A percentile compares a stretch with the other conserved stretches of the same genome.
phyloP scores from a whole-genome alignment of 176 grass and related monocot genomes.

The Themeda triandra region DNA sequence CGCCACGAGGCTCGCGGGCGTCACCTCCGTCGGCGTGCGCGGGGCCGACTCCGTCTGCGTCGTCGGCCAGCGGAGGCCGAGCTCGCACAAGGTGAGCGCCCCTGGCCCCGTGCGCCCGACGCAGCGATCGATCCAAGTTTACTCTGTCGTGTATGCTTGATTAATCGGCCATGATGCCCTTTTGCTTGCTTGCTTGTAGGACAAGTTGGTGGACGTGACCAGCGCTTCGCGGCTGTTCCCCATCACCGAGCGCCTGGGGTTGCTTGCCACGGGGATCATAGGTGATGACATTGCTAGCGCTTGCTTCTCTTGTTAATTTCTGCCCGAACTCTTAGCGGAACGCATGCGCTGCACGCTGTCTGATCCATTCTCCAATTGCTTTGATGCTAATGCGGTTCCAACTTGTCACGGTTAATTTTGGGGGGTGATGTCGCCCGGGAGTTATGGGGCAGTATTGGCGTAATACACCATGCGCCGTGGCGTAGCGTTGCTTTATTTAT shows the following conservation, averaged over 20 bases:
- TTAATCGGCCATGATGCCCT: not conserved
- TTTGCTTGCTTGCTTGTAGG: slow-evolving; percentile 29
- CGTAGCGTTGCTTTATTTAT: not conserved
- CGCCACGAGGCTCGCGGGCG: slow-evolving; percentile 46
- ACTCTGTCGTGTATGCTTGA: not conserved
- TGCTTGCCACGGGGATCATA: slow-evolving; percentile 52
- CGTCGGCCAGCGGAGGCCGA: slow-evolving; percentile 38
- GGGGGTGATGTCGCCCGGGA: not conserved
- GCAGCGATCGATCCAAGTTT: not conserved
- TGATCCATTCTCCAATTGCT: not conserved
- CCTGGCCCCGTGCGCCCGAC: not conserved
- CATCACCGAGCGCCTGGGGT: slow-evolving; percentile 51
- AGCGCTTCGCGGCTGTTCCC: slow-evolving; percentile 44
- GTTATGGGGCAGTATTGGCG: not conserved
- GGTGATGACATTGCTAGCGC: slow-evolving; percentile 19
- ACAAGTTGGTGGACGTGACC: slow-evolving; percentile 40
- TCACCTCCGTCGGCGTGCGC: slow-evolving; percentile 67
- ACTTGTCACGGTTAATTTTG: not conserved
- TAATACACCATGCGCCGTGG: not conserved
- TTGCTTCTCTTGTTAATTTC: not conserved
- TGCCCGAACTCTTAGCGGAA: not conserved
- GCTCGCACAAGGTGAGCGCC: not conserved
- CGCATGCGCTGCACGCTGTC: not conserved
- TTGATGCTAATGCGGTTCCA: not conserved
- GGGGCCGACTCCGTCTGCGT: slow-evolving; percentile 51